Evolutionary conservation across 495 filamentous ascomycete genomes (phyloP), one percentile per base, ranked within the genome.

Genomic region (Aspergillus egyptiacus): DNA sequence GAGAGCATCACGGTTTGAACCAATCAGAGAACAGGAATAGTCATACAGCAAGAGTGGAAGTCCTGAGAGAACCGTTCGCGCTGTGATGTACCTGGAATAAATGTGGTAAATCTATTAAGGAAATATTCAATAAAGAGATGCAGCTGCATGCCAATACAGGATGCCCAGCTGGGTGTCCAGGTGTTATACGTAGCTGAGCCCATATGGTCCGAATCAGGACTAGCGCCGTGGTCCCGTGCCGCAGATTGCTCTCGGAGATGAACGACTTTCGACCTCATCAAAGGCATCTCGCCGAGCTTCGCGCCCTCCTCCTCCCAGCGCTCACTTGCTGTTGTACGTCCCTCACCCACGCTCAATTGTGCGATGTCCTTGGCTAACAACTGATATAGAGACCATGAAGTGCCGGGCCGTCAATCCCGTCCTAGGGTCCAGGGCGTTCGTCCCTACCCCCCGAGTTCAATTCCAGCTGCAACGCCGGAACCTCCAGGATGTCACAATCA

Each of bases 401-500:
- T 70, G 66, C 59, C 69, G 65, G 64, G 62, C 67, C 55, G 61
- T 68, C 60, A 69, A 74, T 56, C 64, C 69, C 61, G 66, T 62
- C 62, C 58, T 72, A 44, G 71, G 68, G 56, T 62, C 67, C 37
- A 67, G 65, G 61, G 64, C 65, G 32, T 69, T 71, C 42, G 56
- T 55, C 61, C 69, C 71, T 52, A 51, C 64, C 59, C 68, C 69
- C 39, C 66, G 61, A 51, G 56, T 72, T 18, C 64, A 71, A 60
- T 66, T 68, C 56, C 67, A 71, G 42, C 51, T 66, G 43, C 72
- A 72, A 61, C 69, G 75, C 66, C 74, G 80, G 55, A 68, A 64
- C 58, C 67, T 93, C 51, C 83, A 85, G 61, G 89, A 95, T 75
- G 76, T 95, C 55, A 69, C 83, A 52, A 91, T 95, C 62, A 85